These are phyloP conservation scores for Wickerhamiella cacticola DNA, from an alignment of 805 yeast species.

Conservation along the genomic window DNA sequence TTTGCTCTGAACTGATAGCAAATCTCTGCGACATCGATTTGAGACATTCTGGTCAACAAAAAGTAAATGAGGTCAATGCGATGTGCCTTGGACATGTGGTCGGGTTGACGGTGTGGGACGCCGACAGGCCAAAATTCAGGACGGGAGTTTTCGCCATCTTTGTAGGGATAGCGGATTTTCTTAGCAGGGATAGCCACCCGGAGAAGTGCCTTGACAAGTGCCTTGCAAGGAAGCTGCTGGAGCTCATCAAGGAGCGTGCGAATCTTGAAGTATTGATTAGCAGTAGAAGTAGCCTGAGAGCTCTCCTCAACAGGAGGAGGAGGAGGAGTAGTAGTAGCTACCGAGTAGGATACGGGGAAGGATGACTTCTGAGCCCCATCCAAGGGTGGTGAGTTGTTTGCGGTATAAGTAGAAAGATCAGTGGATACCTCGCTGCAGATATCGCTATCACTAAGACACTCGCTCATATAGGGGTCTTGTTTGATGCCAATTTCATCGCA, in stretches of 20 bases:
- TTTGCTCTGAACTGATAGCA: background rate
- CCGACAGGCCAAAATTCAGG: constrained; percentile 64
- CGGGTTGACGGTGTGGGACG: constrained; percentile 59
- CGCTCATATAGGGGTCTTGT: background rate
- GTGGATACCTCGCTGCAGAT: background rate
- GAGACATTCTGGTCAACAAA: constrained; percentile 17
- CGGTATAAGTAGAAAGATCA: too few relatives aligned
- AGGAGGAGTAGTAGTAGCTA: too few relatives aligned
- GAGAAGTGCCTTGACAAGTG: constrained; percentile 57
- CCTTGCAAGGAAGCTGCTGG: constrained; percentile 47
- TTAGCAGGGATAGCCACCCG: constrained; percentile 52
- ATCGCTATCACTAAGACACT: background rate
- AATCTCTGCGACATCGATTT: background rate
- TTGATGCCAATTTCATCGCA: background rate
- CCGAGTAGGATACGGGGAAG: too few relatives aligned
- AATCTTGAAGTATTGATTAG: background rate
- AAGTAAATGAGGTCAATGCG: constrained; percentile 37
- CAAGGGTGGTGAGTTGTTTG: too few relatives aligned
- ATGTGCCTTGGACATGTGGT: constrained; percentile 51
- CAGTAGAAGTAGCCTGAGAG: background rate
- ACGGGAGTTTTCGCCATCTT: constrained; percentile 35
- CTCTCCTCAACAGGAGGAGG: background rate
- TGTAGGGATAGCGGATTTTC: constrained; percentile 53
- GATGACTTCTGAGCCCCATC: too few relatives aligned
- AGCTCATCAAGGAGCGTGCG: constrained; percentile 29